Evolutionary conservation across 257 asterid species (phyloP).

Genomic region (Scutellaria barbata): DNA sequence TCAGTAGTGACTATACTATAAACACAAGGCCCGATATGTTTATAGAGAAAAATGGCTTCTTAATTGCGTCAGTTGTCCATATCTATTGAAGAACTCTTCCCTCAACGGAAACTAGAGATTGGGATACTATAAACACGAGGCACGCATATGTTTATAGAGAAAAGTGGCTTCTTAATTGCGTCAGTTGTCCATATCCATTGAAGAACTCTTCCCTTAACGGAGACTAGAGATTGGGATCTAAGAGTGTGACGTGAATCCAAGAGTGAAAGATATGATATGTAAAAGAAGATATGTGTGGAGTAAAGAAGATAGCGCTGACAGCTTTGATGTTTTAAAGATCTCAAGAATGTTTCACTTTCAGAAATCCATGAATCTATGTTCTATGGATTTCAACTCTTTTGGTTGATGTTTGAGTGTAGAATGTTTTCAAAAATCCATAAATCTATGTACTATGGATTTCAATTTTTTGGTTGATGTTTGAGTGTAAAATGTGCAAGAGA

Average conservation of each 20-base stretch:
- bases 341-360: conserved; percentile 17
- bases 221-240: not conserved
- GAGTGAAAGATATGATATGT: not conserved
- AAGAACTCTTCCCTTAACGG: not conserved
- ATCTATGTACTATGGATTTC: too few species aligned
- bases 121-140: too few species aligned
- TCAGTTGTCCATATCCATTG: not conserved
- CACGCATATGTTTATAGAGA: too few species aligned
- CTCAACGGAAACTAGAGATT: not conserved
- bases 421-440: too few species aligned
- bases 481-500: too few species aligned
- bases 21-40: too few species aligned
- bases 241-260: too few species aligned
- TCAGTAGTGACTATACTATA: not conserved
- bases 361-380: conserved; percentile 39
- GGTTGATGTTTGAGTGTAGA: conserved; percentile 32
- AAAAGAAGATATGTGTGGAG: not conserved
- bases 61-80: not conserved
- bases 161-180: too few species aligned
- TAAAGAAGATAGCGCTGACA: not conserved
- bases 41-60: too few species aligned
- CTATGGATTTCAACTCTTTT: conserved; percentile 53
- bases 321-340: not conserved
- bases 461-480: too few species aligned
- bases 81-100: not conserved